Evolutionary conservation across 2,329 filamentous ascomycete genomes (phyloP), one percentile per base, ranked within the genome.

Genomic region (Aphanocladium album): DNA sequence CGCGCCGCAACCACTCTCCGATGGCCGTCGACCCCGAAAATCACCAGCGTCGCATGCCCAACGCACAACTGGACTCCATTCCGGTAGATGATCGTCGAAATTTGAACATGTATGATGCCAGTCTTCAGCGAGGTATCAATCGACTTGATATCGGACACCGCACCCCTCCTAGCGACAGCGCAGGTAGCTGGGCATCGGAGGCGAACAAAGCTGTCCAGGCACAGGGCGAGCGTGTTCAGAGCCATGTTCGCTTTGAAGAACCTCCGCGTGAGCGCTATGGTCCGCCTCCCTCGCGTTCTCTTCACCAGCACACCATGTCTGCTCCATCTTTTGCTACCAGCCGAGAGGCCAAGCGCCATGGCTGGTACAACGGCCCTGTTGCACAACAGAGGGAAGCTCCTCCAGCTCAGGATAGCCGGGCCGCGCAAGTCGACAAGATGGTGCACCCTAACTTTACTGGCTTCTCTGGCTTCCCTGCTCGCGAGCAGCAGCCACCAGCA

Each of bases 1-100:
- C 84, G 1, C 82, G 85, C 53, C 84, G 88, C 51, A 82, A 83
- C 58, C 80, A 84, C 2, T 92, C 90, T 57, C 90, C 91, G 0
- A 93, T 95, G 90, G 83, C 89, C 69, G 76, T 92, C 11, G 91
- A 96, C 66, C 68, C 76, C 37, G 72, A 83, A 67, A 57, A 75
- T 63, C 37, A 75, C 62, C 66, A 75, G 71, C 72, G 72, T n/a
- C 64, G 67, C 2, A 55, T 62, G 8, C 70, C 70, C 27, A 69
- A 69, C 5, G 64, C 67, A 12, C 62, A 68, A 19, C n/a, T 62
- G 25, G 73, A 75, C 25, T 65, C 67, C 6, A 67, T 71, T 11
- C 69, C 69, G 12, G 62, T 71, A 5, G 80, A 83, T 8, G 79
- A 83, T 9, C 76, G 80, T 37, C 77, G 82, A 33, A 79, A 78